Evolutionary conservation across 192 early-diverging fungal genomes (phyloP), one percentile per base, ranked within the genome.

Genomic region (Coemansia sp.): DNA sequence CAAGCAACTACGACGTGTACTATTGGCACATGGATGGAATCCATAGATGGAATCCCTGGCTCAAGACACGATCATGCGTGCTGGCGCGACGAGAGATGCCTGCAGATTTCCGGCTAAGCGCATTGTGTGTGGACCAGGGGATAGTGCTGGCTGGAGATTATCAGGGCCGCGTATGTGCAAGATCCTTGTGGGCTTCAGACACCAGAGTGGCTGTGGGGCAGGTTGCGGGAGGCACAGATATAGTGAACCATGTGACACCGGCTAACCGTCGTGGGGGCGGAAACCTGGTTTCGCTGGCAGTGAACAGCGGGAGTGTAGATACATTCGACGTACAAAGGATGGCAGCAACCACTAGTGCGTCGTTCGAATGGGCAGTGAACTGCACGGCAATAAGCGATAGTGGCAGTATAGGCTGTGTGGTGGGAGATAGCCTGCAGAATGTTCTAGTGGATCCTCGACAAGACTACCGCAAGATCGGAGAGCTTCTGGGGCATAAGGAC

Each of bases 321-420:
- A 16, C 18, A 3, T 19, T 80, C 14, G 65, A 75, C 33, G 55
- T 63, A 11, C 20, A 35, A 10, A 26, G 33, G 1, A 31, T 66
- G 21, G 10, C 10, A 8, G 51, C 59, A 2, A 28, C 48, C 0
- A 28, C 16, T 1, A 23, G 36, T 10, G 16, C 50, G 40, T 14
- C 10, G 37, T 67, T 77, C 20, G 61, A 50, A 3, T 81, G 73
- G 69, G 58, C 73, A 9, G 70, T 70, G 23, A 72, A 81, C 39
- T 66, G 79, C 70, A 72, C 59, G 5, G 58, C 69, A 9, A 45
- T 53, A 26, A 33, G 50, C 14, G 49, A 58, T 11, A 53, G 53
- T n/a, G 48, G 60, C 10, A 21, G 51, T 16, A 39, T 81, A 36
- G 62, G 57, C 33, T 78, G 74, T n/a, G 63, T 72, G 6, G 79